A percentile compares a stretch with the other conserved stretches of the same genome.
Evolutionary conservation across 345 rosid genomes (phyloP).

Genomic region (thale cress (Arabidopsis thaliana)): DNA sequence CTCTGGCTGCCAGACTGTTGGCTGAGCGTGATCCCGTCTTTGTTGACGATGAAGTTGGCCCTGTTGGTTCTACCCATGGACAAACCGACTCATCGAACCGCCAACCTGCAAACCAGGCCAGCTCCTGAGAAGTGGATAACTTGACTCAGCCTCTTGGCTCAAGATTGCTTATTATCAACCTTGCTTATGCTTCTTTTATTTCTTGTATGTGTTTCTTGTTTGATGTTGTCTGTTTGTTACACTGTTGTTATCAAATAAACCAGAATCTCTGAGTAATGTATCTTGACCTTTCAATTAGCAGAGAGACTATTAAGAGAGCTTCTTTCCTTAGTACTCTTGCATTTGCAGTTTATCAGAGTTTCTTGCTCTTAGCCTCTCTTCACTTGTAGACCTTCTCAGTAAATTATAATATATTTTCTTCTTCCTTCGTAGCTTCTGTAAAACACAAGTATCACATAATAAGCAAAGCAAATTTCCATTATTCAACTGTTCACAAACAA

Average conservation of each 20-base stretch:
- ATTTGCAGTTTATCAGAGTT: not conserved
- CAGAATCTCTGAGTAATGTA: conserved; percentile 10
- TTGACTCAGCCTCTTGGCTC: not conserved
- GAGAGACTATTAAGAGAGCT: not conserved
- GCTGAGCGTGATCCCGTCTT: conserved; percentile 40
- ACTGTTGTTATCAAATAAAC: conserved; percentile 28
- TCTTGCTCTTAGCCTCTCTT: not conserved
- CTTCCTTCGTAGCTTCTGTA: not conserved
- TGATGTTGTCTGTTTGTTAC: conserved; percentile 1
- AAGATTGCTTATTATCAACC: conserved; percentile 1
- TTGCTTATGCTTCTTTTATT: not conserved
- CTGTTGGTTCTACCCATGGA: not conserved
- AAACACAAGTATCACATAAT: not conserved
- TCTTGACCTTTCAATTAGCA: not conserved
- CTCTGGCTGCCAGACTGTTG: conserved; percentile 46
- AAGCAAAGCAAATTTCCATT: conserved; percentile 31
- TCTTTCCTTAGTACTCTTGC: too few species aligned
- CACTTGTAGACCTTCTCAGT: not conserved
- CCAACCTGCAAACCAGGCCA: not conserved
- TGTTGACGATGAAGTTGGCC: conserved; percentile 2
- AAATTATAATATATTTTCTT: not conserved
- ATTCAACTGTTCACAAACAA: conserved; percentile 30
- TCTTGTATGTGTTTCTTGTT: not conserved
- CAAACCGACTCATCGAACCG: not conserved
- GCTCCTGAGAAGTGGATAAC: not conserved